Conservation (phyloP, 768 basidiomycete species). For the Leccinellum albellum region DNA sequence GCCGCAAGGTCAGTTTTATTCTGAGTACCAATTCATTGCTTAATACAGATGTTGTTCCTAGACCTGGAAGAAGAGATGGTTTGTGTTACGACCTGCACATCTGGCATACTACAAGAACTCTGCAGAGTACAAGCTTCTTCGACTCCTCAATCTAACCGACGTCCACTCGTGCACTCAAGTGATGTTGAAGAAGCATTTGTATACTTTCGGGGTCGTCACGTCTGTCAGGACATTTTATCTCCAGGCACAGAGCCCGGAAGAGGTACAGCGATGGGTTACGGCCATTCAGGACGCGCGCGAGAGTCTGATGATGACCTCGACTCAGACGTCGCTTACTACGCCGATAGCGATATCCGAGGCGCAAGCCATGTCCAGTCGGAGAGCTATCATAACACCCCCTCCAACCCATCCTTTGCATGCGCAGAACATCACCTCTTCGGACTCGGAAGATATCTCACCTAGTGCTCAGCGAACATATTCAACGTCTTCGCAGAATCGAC, state of each 20-base stretch:
- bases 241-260: constrained; percentile 67
- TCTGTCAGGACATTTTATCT: constrained; percentile 88
- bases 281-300: constrained; percentile 77
- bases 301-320: constrained; percentile 57
- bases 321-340: constrained; percentile 48
- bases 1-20: constrained; percentile 72
- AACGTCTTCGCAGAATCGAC: constrained; percentile 43
- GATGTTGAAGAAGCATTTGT: constrained; percentile 80
- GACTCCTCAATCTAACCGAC: constrained; percentile 80
- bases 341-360: constrained; percentile 52
- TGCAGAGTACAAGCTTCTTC: constrained; percentile 89
- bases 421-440: constrained; percentile 66
- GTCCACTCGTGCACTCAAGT: constrained; percentile 89
- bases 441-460: constrained; percentile 70
- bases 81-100: constrained; percentile 88
- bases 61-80: constrained; percentile 99
- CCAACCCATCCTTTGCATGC: constrained; percentile 41
- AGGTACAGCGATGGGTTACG: constrained; percentile 78
- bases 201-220: constrained; percentile 91
- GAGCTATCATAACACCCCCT: constrained; percentile 40
- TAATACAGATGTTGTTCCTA: constrained; percentile 29
- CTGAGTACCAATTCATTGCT: background rate
- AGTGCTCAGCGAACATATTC: constrained; percentile 41
- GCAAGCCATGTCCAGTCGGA: constrained; percentile 28
- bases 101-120: constrained; percentile 96